Evolutionary conservation across 306 rosid genomes (phyloP), one percentile per base, ranked within the genome.

Genomic region (Gleditsia sinensis): DNA sequence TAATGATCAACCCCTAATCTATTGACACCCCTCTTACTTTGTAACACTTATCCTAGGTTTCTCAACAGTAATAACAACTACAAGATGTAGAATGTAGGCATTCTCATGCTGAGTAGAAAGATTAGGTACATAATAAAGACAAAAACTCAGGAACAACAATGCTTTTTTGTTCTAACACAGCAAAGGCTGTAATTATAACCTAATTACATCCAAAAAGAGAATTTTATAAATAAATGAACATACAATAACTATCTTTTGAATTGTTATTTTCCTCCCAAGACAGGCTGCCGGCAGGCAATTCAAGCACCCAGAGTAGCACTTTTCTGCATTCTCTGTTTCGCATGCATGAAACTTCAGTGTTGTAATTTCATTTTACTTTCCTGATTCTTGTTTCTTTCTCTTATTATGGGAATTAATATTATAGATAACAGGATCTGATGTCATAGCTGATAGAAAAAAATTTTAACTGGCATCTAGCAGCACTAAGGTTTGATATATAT

Each of bases 241-340:
- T 8, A 33, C 21, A 58, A 7, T 4, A 59, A 48, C 36, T 36
- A 49, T 39, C 19, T 25, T 56, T 58, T 48, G 37, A 49, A 50
- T 3, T 39, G 51, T 53, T 72, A 33, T 63, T 37, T 65, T 56
- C 71, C 56, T 24, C 67, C 50, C 16, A 16, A 27, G 19, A 50
- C 5, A 66, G 51, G 50, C 33, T 39, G 51, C 5, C 56, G 51
- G 50, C 33, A 49, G 51, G n/a, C 24, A 67, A 9, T 67, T 33
- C 54, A 40, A 68, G 9, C n/a, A 46, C 9, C 67, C 20, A 32
- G 42, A 56, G 30, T 49, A 21, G 71, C 72, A 62, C 14, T 50
- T n/a, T 46, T 39, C 42, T 51, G 80, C 46, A 68, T 74, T 51
- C 55, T 39, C 11, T 24, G 56, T 48, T 70, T 58, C 49, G 20